Percentiles rank a stretch among this genome's conserved stretches.
These are phyloP conservation scores for Yueomyces sp. DNA, from an alignment of 805 yeast genomes.

Conservation along the genomic window DNA sequence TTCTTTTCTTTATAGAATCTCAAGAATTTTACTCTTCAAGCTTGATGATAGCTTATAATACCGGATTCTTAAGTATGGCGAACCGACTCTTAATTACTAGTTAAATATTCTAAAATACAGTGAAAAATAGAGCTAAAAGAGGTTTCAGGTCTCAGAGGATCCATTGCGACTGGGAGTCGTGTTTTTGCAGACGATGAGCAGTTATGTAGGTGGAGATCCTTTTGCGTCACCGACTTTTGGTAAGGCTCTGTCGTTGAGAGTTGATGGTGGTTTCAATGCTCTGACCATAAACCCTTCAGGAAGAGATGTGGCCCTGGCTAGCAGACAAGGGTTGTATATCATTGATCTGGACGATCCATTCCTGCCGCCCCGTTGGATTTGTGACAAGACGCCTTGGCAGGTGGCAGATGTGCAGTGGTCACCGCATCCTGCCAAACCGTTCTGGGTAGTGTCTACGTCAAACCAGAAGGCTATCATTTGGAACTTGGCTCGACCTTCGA, in stretches of 20 bases:
- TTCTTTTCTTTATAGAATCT: too few relatives aligned
- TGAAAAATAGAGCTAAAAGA: background rate
- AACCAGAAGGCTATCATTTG: constrained; percentile 93
- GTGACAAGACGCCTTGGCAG: constrained; percentile 90
- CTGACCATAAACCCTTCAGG: constrained; percentile 85
- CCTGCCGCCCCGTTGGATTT: constrained; percentile 87
- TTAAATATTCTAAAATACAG: background rate
- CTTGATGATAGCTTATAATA: too few relatives aligned
- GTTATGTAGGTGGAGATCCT: constrained; percentile 15
- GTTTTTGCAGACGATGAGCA: background rate
- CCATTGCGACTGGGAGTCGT: too few relatives aligned
- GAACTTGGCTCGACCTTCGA: constrained; percentile 64
- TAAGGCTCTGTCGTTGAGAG: constrained; percentile 66
- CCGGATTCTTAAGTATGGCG: too few relatives aligned
- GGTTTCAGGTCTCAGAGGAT: too few relatives aligned
- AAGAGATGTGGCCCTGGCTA: constrained; percentile 82
- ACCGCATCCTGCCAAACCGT: constrained; percentile 72
- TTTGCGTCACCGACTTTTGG: constrained; percentile 54
- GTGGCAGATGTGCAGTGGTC: constrained; percentile 99
- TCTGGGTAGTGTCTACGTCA: constrained; percentile 88
- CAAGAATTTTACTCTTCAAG: too few relatives aligned
- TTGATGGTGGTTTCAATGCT: constrained; percentile 86
- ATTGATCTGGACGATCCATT: constrained; percentile 95
- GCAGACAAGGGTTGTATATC: constrained; percentile 67
- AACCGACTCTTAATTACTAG: background rate